These are phyloP conservation scores for Leccinum fuscescens DNA, from an alignment of 1,284 basidiomycete genomes.

Conservation along the genomic window DNA sequence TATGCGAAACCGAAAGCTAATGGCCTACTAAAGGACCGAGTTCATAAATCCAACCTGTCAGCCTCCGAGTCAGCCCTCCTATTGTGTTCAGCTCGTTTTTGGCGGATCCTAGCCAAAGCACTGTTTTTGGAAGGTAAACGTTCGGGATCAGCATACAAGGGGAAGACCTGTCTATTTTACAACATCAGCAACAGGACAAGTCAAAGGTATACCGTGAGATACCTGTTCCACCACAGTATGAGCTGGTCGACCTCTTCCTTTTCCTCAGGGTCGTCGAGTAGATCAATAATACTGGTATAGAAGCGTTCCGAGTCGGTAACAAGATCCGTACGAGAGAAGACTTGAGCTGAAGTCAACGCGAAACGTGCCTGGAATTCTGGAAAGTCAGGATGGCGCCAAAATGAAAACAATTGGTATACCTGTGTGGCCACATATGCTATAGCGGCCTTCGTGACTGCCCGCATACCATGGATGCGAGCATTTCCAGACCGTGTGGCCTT, in stretches of 20 bases:
- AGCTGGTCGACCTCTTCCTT: background rate
- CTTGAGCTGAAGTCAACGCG: background rate
- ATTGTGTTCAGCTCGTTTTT: background rate
- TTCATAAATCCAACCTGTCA: background rate
- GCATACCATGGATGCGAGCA: background rate
- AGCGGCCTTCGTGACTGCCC: background rate
- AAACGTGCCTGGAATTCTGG: background rate
- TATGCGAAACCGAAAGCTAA: background rate
- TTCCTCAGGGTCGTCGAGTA: background rate
- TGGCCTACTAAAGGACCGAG: no score
- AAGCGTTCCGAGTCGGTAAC: background rate
- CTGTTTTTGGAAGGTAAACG: background rate
- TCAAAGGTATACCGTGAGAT: background rate
- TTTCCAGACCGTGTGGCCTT: background rate
- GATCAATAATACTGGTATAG: background rate
- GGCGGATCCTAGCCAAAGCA: no score
- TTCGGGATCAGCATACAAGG: background rate
- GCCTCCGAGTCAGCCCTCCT: background rate
- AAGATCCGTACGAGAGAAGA: background rate
- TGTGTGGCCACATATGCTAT: background rate
- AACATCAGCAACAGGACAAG: background rate
- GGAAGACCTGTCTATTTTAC: background rate
- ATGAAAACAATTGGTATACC: background rate
- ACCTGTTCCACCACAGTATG: background rate
- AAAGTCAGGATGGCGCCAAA: background rate